Conservation (phyloP, 2,329 filamentous ascomycete species). For the Xylariaceae sp. region DNA sequence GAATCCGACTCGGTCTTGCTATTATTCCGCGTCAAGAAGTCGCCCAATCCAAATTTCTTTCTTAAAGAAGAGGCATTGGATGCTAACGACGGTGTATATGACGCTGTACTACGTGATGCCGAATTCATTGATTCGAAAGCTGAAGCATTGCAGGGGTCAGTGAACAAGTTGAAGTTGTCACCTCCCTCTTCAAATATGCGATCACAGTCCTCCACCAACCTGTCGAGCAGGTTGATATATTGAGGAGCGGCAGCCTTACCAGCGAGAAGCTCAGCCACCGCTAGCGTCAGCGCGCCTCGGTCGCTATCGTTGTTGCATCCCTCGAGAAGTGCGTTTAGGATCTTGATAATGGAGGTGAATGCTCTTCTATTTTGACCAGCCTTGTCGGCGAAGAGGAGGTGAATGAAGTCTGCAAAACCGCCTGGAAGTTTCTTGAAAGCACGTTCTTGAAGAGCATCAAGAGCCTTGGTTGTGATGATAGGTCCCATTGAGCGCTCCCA, state of each 20-base stretch:
- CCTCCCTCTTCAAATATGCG: conserved; percentile 70
- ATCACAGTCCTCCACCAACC: conserved; percentile 84
- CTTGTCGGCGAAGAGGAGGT: conserved; percentile 61
- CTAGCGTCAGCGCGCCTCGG: conserved; percentile 78
- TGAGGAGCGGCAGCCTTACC: conserved; percentile 71
- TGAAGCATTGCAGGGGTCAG: conserved; percentile 41
- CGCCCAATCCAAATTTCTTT: conserved; percentile 78
- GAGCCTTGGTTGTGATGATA: conserved; percentile 67
- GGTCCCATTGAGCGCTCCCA: conserved; percentile 88
- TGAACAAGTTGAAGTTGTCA: conserved; percentile 28
- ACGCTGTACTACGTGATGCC: conserved; percentile 54
- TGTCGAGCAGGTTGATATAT: conserved; percentile 84
- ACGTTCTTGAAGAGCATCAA: conserved; percentile 70
- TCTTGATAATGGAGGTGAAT: conserved; percentile 76
- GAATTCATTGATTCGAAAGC: conserved; percentile 58
- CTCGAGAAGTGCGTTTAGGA: conserved; percentile 82
- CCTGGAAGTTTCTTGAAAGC: conserved; percentile 63
- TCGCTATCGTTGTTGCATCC: conserved; percentile 90
- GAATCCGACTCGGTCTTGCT: conserved; percentile 69
- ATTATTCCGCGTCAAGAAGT: conserved; percentile 71
- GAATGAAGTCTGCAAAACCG: conserved; percentile 69
- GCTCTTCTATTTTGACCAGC: conserved; percentile 69
- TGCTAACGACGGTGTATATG: conserved; percentile 68
- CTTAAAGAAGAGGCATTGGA: conserved; percentile 85
- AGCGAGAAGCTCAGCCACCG: conserved; percentile 83